Base-by-base conservation (phyloP, 2,329 filamentous ascomycete species). In the Dothistroma septosporum region DNA sequence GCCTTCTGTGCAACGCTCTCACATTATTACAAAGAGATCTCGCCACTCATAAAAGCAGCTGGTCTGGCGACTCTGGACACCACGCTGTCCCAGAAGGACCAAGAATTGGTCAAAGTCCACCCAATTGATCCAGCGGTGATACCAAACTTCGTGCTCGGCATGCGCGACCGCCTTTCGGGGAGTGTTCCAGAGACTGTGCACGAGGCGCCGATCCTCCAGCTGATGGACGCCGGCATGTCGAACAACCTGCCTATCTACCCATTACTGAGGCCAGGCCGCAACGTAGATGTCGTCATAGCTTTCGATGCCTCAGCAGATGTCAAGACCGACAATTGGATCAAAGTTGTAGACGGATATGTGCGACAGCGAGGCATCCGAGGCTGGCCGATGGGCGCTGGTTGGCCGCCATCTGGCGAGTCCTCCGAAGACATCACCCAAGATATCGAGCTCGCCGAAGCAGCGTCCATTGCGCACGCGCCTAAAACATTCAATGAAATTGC, bases 241-340 rank as follows among this genome's bases (percentile, higher is more conserved):
- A 97, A 99, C 74, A 99, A 99, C 71, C 81, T 99, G 9, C 94
- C 94, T 1, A 92, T 97, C 47, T 99, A 99, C 73, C 94, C 94
- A 0, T 83, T 97, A 3, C 85, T 99, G 19, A 87, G 94, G 11
- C 91, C 91, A 0, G 93, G 92, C 2, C 85, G 94, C 37, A 84
- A 96, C 59, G 88, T 99, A 6, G 94, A 99, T 69, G 83, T 99
- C 48, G 80, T 97, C 50, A 85, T 99, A 50, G 91, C 92, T 2
- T 99, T 99, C 73, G 94, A 99, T 74, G 92, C 92, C 3, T 96
- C 91, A 1, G 92, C 92, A 21, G 94, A 99, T 68, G 90, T 96
- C 61, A 91, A 89, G 72, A 90, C 89, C 6, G 92, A 97, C 70
- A 97, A 99, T 71, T 99, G 94, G 94, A 86, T 99, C 19, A 91